A percentile compares a stretch with the other conserved stretches of the same genome.
phyloP scores from a whole-genome alignment of 208 protist species.

The Trypanosoma theileri region DNA sequence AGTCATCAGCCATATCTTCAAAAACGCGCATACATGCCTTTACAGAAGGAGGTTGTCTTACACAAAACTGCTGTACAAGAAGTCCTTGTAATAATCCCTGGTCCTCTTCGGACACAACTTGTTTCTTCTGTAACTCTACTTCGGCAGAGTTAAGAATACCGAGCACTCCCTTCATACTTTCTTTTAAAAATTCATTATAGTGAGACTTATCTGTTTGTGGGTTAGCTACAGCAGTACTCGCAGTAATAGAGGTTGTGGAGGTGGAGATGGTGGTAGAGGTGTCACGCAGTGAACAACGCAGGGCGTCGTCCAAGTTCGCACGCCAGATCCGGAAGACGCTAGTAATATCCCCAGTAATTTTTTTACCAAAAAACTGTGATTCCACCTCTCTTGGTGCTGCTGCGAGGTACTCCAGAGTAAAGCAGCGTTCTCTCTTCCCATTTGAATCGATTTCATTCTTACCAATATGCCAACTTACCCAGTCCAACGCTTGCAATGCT shows the following conservation, averaged over 20 bases:
- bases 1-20: neutral
- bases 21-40: conserved; percentile 11
- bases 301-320: conserved; percentile 10
- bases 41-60: conserved; percentile 12
- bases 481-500: conserved; percentile 9
- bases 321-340: conserved; percentile 22
- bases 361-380: neutral
- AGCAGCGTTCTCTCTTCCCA: neutral
- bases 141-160: conserved; percentile 7
- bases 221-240: neutral
- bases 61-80: conserved; percentile 19
- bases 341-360: conserved; percentile 14
- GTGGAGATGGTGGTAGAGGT: neutral
- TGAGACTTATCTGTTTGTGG: neutral
- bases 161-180: neutral
- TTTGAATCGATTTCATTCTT: neutral
- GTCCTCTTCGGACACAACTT: neutral
- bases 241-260: neutral
- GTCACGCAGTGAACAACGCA: neutral
- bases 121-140: neutral
- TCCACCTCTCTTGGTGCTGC: neutral
- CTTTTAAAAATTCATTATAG: neutral
- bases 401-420: conserved; percentile 24
- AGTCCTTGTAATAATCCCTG: neutral
- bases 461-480: conserved; percentile 23